These are phyloP conservation scores for Teratosphaeria nubilosa DNA, from an alignment of 2,329 filamentous ascomycete species.

Conservation along the genomic window DNA sequence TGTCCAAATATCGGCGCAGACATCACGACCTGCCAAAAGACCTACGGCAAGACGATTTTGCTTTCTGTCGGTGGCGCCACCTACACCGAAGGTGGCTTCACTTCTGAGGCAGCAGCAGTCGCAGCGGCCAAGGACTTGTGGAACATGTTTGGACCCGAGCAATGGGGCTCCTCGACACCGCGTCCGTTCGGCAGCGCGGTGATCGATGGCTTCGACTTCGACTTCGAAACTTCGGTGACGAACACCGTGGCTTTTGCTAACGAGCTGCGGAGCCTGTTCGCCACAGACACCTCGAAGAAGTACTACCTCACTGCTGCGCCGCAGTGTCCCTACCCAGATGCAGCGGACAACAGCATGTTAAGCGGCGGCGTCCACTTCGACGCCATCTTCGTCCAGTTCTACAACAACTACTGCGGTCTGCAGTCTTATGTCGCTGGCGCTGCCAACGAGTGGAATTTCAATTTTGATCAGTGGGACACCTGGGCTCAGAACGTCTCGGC, in stretches of 20 bases:
- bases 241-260: slow-evolving; percentile 48
- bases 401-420: slow-evolving; percentile 39
- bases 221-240: slow-evolving; percentile 52
- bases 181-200: slow-evolving; percentile 58
- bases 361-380: slow-evolving; percentile 53
- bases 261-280: slow-evolving; percentile 23
- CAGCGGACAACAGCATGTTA: slow-evolving; percentile 20
- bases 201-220: slow-evolving; percentile 68
- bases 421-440: slow-evolving; percentile 22
- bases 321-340: slow-evolving; percentile 31
- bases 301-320: slow-evolving; percentile 33
- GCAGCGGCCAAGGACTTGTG: slow-evolving; percentile 54
- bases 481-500: slow-evolving; percentile 16
- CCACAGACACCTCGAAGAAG: slow-evolving; percentile 28
- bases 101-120: slow-evolving; percentile 41
- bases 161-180: slow-evolving; percentile 28
- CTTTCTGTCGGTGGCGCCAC: slow-evolving; percentile 63
- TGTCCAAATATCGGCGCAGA: slow-evolving; percentile 54
- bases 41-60: slow-evolving; percentile 57
- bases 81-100: slow-evolving; percentile 59
- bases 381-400: slow-evolving; percentile 34
- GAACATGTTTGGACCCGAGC: slow-evolving; percentile 56
- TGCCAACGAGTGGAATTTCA: slow-evolving; percentile 44
- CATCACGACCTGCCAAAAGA: slow-evolving; percentile 50
- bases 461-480: slow-evolving; percentile 35